Base-by-base conservation (phyloP, 2,329 filamentous ascomycete genomes). In the Chalaropsis thielavioides region DNA sequence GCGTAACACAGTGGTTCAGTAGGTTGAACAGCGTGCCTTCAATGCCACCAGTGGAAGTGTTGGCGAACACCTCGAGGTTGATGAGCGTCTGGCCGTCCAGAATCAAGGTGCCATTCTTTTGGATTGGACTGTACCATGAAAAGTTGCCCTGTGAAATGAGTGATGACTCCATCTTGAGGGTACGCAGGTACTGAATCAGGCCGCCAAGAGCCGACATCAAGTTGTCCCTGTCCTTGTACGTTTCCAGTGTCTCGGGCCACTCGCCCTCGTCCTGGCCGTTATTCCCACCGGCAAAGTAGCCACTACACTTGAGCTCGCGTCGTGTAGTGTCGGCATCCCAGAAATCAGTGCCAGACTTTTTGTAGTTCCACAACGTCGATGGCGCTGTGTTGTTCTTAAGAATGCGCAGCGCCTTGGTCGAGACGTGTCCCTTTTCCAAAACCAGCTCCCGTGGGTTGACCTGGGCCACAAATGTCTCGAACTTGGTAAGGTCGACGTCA, bases 11-110 rank as follows among this genome's bases (percentile, higher is more conserved):
- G 62, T 90, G 85, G 74, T 99, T 97, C 63, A 99, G 82, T 68
- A 99, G 84, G 62, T 83, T 83, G 75, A 97, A 99, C 1, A 99
- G 77, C 0, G 94, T 97, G 6, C 94, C 94, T 46, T 95, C 88
- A 0, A 80, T 73, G 15, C 90, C 85, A 7, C 92, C 92, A 72
- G 96, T 92, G 69, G 88, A 90, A 0, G 87, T 92, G 74, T 99
- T 99, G 70, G 90, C 83, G 70, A 99, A 99, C 4, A 99, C 83
- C 73, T 99, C 94, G n/a, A 99, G 84, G 71, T 99, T 99, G 78
- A 95, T 95, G 70, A 99, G 80, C 24, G 92, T 97, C 73, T 99
- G 94, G 0, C 94, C 94, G 70, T 99, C 94, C 0, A 99, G 81
- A 10, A 99, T 88, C 56, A 99, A 78, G 38, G 90, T 97, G 13